Conservation (phyloP, 306 rosid genomes). For the Lagenaria siceraria region DNA sequence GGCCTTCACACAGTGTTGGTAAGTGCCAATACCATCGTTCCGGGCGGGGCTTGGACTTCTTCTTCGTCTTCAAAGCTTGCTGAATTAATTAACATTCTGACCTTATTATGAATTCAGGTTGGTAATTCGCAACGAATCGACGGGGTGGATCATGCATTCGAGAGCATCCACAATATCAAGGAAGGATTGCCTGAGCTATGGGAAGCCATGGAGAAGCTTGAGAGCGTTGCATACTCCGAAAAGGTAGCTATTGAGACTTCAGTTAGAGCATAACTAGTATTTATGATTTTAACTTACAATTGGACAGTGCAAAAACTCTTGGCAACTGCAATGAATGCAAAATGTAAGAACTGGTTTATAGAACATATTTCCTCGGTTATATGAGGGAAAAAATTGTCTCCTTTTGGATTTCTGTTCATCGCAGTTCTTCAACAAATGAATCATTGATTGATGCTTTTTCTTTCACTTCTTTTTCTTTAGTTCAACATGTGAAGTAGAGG, state of each 20-base stretch:
- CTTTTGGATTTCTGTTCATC: neutral
- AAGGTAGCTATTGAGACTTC: constrained; percentile 58
- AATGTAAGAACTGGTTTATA: neutral
- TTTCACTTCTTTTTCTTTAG: no score
- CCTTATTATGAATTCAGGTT: constrained; percentile 29
- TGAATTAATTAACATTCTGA: neutral
- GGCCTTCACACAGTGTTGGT: constrained; percentile 74
- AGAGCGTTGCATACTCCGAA: constrained; percentile 15
- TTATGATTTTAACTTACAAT: neutral
- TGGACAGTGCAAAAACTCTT: neutral
- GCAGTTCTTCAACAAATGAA: no score
- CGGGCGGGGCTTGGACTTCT: neutral
- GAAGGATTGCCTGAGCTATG: constrained; percentile 91
- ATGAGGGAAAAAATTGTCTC: neutral
- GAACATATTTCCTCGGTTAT: neutral
- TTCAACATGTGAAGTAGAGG: no score
- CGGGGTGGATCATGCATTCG: constrained; percentile 65
- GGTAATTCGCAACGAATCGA: constrained; percentile 35
- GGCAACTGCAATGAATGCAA: neutral
- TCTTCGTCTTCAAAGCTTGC: neutral
- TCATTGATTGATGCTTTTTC: no score
- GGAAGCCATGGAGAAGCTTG: constrained; percentile 37
- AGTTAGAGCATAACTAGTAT: constrained; percentile 58
- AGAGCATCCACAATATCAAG: constrained; percentile 76
- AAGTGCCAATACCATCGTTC: neutral